phyloP scores from a whole-genome alignment of 2,329 filamentous ascomycete species.

The Neofusicoccum sp. region DNA sequence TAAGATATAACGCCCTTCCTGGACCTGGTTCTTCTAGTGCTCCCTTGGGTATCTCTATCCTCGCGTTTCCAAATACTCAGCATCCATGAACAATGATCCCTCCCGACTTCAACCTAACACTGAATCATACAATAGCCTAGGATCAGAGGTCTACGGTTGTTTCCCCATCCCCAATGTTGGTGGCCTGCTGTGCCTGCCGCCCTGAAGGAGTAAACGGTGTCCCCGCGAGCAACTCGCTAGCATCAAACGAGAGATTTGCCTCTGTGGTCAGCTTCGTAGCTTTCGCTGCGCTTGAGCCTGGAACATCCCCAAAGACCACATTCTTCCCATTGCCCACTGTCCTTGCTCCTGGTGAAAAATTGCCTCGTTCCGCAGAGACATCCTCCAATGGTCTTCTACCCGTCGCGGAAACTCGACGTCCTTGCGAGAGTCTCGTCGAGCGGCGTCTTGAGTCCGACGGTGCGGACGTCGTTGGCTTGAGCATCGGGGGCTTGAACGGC shows the following conservation, averaged over 20 bases:
- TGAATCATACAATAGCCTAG: not conserved
- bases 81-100: not conserved
- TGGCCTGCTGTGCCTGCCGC: not conserved
- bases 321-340: slow-evolving; percentile 26
- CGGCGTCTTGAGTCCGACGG: not conserved
- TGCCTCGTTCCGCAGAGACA: slow-evolving; percentile 25
- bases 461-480: slow-evolving; percentile 12
- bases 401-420: slow-evolving; percentile 20
- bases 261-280: slow-evolving; percentile 18
- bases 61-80: not conserved
- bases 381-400: slow-evolving; percentile 30
- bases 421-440: not conserved
- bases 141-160: slow-evolving; percentile 5
- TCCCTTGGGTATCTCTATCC: no score
- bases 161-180: not conserved
- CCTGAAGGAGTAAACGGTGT: slow-evolving; percentile 33
- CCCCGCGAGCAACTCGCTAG: slow-evolving; percentile 38
- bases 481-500: slow-evolving; percentile 31
- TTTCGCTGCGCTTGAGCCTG: not conserved
- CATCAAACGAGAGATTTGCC: slow-evolving; percentile 37
- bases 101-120: not conserved
- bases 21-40: no score
- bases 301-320: not conserved
- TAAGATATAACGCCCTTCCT: no score
- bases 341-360: slow-evolving; percentile 22